These are phyloP conservation scores for Zymoseptoria passerinii DNA, from an alignment of 2,329 filamentous ascomycete genomes.

Conservation along the genomic window DNA sequence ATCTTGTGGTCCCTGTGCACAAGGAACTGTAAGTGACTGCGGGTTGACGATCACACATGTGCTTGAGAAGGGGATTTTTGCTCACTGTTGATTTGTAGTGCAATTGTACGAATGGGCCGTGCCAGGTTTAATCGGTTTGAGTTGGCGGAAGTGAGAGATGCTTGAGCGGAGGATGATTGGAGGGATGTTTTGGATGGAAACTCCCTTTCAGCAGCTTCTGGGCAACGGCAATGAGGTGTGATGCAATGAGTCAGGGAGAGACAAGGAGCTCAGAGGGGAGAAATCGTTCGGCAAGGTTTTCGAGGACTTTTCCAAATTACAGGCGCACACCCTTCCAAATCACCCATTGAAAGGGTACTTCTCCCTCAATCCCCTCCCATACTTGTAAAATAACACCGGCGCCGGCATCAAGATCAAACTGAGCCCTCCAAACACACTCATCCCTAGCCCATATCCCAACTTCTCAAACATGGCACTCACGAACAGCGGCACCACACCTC, in stretches of 20 bases:
- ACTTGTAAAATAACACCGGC: conserved; percentile 42
- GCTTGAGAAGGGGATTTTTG: background rate
- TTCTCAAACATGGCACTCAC: conserved; percentile 36
- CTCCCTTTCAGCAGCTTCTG: no score
- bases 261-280: no score
- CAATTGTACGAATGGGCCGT: background rate
- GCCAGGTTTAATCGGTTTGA: no score
- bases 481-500: conserved; percentile 39
- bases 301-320: no score
- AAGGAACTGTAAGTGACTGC: background rate
- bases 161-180: no score
- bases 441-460: conserved; percentile 42
- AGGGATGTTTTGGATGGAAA: no score
- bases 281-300: no score
- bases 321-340: no score
- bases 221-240: no score
- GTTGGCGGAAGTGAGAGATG: no score
- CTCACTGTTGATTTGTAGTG: background rate
- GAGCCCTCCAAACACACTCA: conserved; percentile 40
- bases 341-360: conserved; percentile 30
- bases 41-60: no score
- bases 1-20: background rate
- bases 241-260: no score
- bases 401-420: conserved; percentile 39
- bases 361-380: conserved; percentile 39